Percentiles rank a stretch among this genome's conserved stretches.
Conservation (phyloP, 1,139 yeast genomes). For the Suhomyces guaymorum region DNA sequence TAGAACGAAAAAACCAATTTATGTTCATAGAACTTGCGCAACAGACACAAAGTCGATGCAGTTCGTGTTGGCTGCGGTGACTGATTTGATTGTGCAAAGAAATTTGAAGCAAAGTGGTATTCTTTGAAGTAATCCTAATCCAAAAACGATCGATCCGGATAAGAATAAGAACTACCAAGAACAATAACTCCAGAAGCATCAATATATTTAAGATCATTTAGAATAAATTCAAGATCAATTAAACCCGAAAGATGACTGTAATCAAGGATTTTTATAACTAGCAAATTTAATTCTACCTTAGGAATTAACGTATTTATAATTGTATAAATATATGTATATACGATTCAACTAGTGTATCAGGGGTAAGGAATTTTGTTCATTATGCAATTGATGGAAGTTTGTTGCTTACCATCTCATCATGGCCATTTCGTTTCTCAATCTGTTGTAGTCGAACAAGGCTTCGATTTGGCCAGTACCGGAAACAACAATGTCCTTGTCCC, state of each 20-base stretch:
- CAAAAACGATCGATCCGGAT: no score
- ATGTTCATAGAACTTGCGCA: constrained; percentile 93
- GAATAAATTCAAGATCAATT: no score
- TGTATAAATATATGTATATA: constrained; percentile 12
- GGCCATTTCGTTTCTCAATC: constrained; percentile 85
- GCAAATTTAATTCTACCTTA: background rate
- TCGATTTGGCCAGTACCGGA: constrained; percentile 86
- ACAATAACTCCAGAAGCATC: no score
- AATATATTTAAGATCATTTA: no score
- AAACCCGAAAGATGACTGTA: no score
- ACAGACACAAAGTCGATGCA: constrained; percentile 88
- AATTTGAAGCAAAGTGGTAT: constrained; percentile 83
- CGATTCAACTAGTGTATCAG: constrained; percentile 11
- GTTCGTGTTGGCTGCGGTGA: constrained; percentile 88
- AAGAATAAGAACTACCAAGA: no score
- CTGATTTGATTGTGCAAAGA: constrained; percentile 85
- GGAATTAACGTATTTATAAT: constrained; percentile 8
- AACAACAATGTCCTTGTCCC: constrained; percentile 83
- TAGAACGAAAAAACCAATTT: constrained; percentile 70
- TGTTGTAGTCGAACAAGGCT: constrained; percentile 76
- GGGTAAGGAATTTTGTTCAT: constrained; percentile 7
- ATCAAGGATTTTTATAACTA: no score
- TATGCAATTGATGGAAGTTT: constrained; percentile 9
- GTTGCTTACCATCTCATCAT: constrained; percentile 66
- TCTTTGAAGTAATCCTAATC: no score